Evolutionary conservation across 345 rosid genomes (phyloP).

Genomic region (Populus ilicifolia): DNA sequence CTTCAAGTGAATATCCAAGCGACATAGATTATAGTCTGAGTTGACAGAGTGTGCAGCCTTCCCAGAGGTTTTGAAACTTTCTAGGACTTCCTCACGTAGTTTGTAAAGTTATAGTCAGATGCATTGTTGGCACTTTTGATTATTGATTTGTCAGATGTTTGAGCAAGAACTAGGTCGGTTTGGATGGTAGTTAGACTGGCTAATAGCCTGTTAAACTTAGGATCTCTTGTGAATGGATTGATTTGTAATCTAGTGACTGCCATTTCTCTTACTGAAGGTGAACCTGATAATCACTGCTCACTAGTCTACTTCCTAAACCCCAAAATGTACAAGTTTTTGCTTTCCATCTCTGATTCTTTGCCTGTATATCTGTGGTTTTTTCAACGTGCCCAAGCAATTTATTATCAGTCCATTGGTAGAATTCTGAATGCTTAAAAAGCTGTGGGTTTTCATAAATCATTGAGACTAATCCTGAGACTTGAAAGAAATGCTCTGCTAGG

Average conservation of each 20-base stretch:
- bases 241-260: background rate
- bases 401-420: background rate
- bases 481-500: background rate
- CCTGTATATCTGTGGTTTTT: background rate
- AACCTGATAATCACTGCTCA: background rate
- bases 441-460: background rate
- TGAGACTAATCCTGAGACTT: background rate
- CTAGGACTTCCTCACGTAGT: background rate
- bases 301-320: background rate
- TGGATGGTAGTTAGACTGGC: background rate
- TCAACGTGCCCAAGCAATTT: background rate
- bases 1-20: conserved; percentile 28
- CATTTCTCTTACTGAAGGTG: background rate
- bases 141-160: background rate
- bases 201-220: background rate
- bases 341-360: background rate
- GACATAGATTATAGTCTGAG: conserved; percentile 1
- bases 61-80: conserved; percentile 1
- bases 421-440: background rate
- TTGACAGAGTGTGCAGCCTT: background rate
- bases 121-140: background rate
- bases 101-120: conserved; percentile 2
- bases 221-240: background rate
- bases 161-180: background rate
- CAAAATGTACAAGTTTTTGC: background rate